These are phyloP conservation scores for Trichosporon sp. DNA, from an alignment of 1,284 basidiomycete species.

Conservation along the genomic window DNA sequence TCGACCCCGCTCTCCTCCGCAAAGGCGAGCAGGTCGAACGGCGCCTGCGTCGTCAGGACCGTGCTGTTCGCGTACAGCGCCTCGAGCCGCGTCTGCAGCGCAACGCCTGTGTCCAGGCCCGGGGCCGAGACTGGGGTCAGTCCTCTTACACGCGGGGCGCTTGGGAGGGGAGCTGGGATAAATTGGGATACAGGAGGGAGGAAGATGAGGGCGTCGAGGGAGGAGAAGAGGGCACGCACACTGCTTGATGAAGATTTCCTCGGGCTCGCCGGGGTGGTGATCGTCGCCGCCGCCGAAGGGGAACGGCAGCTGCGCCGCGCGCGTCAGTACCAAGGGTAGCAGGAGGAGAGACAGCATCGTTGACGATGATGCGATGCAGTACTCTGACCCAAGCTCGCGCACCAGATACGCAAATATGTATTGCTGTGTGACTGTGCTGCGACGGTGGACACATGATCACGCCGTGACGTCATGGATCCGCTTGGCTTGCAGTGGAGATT, in stretches of 20 bases:
- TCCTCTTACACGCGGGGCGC: too few relatives aligned
- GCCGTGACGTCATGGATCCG: too few relatives aligned
- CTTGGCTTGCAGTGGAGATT: too few relatives aligned
- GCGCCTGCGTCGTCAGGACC: constrained; percentile 16
- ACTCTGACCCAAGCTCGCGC: not conserved
- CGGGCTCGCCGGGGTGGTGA: not conserved
- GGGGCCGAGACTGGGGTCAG: not conserved
- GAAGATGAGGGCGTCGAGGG: too few relatives aligned
- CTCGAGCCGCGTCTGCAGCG: not conserved
- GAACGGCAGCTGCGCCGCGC: not conserved
- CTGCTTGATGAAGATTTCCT: not conserved
- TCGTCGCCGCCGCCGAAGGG: not conserved
- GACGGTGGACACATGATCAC: too few relatives aligned
- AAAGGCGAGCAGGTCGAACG: constrained; percentile 26
- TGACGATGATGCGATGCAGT: not conserved
- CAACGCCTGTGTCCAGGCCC: not conserved
- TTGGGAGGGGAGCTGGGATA: not conserved
- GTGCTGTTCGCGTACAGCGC: not conserved
- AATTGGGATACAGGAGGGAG: too few relatives aligned
- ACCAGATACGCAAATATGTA: too few relatives aligned
- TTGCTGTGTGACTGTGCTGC: too few relatives aligned
- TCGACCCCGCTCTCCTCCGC: constrained; percentile 18
- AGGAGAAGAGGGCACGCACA: not conserved
- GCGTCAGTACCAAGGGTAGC: not conserved
- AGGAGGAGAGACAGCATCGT: not conserved